phyloP scores from a whole-genome alignment of 2,329 filamentous ascomycete species.

The Fusarium subglutinans region DNA sequence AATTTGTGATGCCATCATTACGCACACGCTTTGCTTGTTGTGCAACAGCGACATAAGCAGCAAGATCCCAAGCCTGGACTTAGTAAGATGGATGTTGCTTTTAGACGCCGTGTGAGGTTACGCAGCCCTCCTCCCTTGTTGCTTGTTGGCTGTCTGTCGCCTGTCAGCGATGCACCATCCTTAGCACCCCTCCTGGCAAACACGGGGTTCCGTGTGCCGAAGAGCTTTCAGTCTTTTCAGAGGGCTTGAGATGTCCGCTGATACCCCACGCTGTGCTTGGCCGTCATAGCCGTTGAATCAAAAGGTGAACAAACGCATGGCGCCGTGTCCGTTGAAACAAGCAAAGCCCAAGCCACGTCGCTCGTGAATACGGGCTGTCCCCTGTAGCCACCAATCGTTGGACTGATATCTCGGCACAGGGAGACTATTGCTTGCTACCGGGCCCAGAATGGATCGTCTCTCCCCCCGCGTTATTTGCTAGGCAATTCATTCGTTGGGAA shows the following conservation, averaged over 20 bases:
- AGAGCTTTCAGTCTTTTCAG: neutral
- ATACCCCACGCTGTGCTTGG: neutral
- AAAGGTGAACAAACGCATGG: slow-evolving; percentile 16
- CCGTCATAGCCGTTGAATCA: slow-evolving; percentile 10
- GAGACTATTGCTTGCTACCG: slow-evolving; percentile 19
- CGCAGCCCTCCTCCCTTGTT: slow-evolving; percentile 6
- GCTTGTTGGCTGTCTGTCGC: neutral
- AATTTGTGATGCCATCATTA: slow-evolving; percentile 27
- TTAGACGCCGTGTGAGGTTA: slow-evolving; percentile 26
- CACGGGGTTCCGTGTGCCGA: slow-evolving; percentile 9
- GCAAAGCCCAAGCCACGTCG: slow-evolving; percentile 31
- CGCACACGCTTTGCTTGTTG: slow-evolving; percentile 10
- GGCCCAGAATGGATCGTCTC: slow-evolving; percentile 12
- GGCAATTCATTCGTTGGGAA: slow-evolving; percentile 21
- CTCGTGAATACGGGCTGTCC: slow-evolving; percentile 34
- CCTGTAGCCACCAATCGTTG: slow-evolving; percentile 27
- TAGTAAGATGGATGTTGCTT: slow-evolving; percentile 9
- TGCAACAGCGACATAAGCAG: slow-evolving; percentile 5
- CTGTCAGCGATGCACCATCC: slow-evolving; percentile 25
- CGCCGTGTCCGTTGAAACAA: slow-evolving; percentile 22
- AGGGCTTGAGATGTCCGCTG: neutral
- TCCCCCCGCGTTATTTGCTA: slow-evolving; percentile 16
- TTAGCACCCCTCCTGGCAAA: slow-evolving; percentile 6
- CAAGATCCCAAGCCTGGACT: neutral
- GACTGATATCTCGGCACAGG: slow-evolving; percentile 17